These are phyloP conservation scores for Lycium ferocissimum DNA, from an alignment of 257 asterid species.

Conservation along the genomic window DNA sequence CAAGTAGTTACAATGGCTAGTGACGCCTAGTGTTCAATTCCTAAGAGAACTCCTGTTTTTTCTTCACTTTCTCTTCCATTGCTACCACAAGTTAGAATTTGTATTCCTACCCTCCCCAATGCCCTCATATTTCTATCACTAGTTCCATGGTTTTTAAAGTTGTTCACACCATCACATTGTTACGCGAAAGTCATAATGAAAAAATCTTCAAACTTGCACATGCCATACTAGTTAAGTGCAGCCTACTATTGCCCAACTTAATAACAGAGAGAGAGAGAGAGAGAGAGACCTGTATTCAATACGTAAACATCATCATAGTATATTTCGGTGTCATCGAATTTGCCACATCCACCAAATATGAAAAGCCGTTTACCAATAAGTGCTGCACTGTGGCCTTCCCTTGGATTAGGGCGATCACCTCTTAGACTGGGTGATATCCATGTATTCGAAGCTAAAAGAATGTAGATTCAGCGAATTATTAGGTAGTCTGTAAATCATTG, in stretches of 20 bases:
- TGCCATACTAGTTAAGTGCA: background rate
- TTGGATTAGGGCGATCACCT: conserved; percentile 91
- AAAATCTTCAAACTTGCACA: background rate
- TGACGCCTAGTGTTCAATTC: conserved; percentile 12
- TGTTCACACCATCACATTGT: background rate
- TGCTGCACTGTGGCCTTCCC: conserved; percentile 99
- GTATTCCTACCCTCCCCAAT: conserved; percentile 11
- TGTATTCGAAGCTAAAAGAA: conserved; percentile 67
- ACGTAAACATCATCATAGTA: conserved; percentile 93
- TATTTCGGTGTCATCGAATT: conserved; percentile 65
- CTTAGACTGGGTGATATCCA: conserved; percentile 85
- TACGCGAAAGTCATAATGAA: background rate
- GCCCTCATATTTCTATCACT: conserved; percentile 8
- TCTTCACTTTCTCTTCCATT: conserved; percentile 21
- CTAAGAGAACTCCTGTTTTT: background rate
- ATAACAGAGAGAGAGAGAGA: conserved; percentile 33
- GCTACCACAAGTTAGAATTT: background rate
- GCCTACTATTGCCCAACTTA: background rate
- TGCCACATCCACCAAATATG: conserved; percentile 97
- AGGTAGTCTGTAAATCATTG: conserved; percentile 22
- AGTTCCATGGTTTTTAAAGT: conserved; percentile 18
- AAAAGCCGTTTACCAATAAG: conserved; percentile 87
- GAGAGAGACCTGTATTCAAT: conserved; percentile 73
- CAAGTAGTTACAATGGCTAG: background rate
- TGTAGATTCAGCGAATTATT: background rate